Base-by-base conservation (phyloP, 1,139 yeast species). In the Saccharomyces hybrid region DNA sequence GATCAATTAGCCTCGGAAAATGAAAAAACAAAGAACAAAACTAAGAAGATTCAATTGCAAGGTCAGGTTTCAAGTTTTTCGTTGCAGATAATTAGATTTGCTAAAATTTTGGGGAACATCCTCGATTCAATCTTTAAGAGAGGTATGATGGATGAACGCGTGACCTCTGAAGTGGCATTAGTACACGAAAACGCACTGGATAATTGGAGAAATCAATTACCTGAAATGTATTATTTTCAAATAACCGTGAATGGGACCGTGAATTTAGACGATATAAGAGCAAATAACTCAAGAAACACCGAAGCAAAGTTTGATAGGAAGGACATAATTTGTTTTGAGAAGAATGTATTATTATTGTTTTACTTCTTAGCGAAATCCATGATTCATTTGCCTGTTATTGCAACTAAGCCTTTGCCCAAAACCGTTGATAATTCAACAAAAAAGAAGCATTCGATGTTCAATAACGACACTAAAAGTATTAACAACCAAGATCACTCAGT, bases 331-430 rank as follows among this genome's bases (percentile, higher is more conserved):
- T 11, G 29, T 16, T 50, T 56, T 54, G 81, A 79, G 51, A 83
- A 81, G 55, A 83, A 83, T 55, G 75, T 84, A 12, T 74, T 86
- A 2, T 72, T 88, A 57, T 75, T 85, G 12, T 80, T 84, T 49
- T 89, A 87, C 67, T 88, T 86, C 68, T 87, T 87, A 65, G 93
- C 96, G 3, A 84, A 86, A 60, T 80, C 88, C 47, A 76, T 89
- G 69, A 84, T 88, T 32, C 90, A 88, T 67, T 76, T 88, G 67
- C 96, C 96, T 0, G 80, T 87, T 2, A 76, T 88, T 62, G 81
- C 83, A 1, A 73, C 76, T 1, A 78, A 58, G 34, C 65, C 65
- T 5, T 49, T 63, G 14, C 53, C 53, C 8, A 38, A 38, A 19
- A 38, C 14, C n/a, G 24, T 47, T 26, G 48, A 28, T 11, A 47